phyloP scores from a whole-genome alignment of 768 basidiomycete species.

The Tulasnella sp. region DNA sequence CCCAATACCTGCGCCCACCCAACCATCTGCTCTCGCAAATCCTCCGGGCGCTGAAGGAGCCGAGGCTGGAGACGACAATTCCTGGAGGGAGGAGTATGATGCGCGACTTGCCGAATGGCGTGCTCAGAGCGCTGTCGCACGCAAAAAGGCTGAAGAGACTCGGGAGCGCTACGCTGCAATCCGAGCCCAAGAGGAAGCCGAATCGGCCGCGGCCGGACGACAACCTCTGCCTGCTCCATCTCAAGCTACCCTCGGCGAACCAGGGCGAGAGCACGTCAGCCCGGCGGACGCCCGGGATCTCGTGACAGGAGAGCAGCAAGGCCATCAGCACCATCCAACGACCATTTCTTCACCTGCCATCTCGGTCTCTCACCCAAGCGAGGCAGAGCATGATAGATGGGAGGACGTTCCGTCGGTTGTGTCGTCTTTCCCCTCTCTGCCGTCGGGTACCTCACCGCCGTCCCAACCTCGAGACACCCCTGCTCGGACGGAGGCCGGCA shows the following conservation, averaged over 20 bases:
- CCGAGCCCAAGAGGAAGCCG: conserved; percentile 50
- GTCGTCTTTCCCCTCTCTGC: conserved; percentile 66
- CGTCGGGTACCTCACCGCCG: conserved; percentile 50
- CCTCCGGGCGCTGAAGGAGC: neutral
- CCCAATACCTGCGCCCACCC: conserved; percentile 18
- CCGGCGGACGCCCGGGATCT: conserved; percentile 45
- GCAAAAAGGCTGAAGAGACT: conserved; percentile 69
- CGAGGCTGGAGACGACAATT: conserved; percentile 39
- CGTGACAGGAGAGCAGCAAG: conserved; percentile 41
- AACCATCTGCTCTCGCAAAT: conserved; percentile 4
- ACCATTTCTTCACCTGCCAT: conserved; percentile 10
- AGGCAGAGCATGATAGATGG: conserved; percentile 47
- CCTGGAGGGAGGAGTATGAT: conserved; percentile 68
- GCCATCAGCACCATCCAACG: conserved; percentile 25
- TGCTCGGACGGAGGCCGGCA: conserved; percentile 39
- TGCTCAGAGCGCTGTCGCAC: conserved; percentile 63
- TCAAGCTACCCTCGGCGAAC: neutral
- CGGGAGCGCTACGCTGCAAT: conserved; percentile 63
- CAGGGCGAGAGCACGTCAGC: conserved; percentile 32
- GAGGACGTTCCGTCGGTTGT: conserved; percentile 58
- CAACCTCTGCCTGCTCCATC: conserved; percentile 34
- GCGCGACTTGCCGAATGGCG: conserved; percentile 67
- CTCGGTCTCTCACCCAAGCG: conserved; percentile 5
- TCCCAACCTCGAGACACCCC: conserved; percentile 58
- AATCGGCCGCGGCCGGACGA: conserved; percentile 30